A percentile compares a stretch with the other conserved stretches of the same genome.
Conservation (phyloP, 2,329 filamentous ascomycete species). For the Paraconiothyrium brasiliense region DNA sequence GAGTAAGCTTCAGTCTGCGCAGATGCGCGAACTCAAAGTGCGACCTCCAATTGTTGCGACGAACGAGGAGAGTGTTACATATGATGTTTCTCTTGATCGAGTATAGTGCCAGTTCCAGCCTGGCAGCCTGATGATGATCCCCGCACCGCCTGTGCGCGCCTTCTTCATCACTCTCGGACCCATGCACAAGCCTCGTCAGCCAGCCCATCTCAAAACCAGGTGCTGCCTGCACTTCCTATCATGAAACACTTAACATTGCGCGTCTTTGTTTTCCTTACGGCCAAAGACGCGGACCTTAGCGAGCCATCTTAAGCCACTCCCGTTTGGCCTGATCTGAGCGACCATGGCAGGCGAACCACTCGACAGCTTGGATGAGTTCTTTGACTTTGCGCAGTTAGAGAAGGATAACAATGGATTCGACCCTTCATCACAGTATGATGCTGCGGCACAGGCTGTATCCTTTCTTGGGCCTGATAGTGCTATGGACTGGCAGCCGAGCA, state of each 20-base stretch:
- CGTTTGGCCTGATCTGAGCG: slow-evolving; percentile 14
- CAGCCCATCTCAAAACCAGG: slow-evolving; percentile 26
- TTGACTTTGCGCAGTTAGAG: slow-evolving; percentile 46
- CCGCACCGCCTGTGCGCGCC: slow-evolving; percentile 19
- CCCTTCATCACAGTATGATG: slow-evolving; percentile 4
- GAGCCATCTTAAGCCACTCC: slow-evolving; percentile 27
- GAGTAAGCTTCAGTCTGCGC: not conserved
- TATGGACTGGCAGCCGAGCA: slow-evolving; percentile 41
- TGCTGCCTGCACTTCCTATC: slow-evolving; percentile 20
- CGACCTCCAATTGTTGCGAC: not conserved
- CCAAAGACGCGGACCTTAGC: slow-evolving; percentile 18
- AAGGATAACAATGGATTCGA: slow-evolving; percentile 25
- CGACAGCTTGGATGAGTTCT: slow-evolving; percentile 45
- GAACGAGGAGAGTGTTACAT: not conserved
- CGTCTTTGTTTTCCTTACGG: slow-evolving; percentile 9
- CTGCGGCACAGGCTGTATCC: not conserved
- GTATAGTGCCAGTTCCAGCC: slow-evolving; percentile 14
- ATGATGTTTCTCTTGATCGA: not conserved
- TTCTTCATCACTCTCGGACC: slow-evolving; percentile 33
- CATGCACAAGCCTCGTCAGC: slow-evolving; percentile 24
- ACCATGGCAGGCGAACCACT: slow-evolving; percentile 27
- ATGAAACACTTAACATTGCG: slow-evolving; percentile 24
- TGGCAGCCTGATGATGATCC: slow-evolving; percentile 31
- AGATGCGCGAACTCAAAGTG: slow-evolving; percentile 12
- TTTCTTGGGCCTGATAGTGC: slow-evolving; percentile 16